These are phyloP conservation scores for Chytridium lagenaria DNA, from an alignment of 371 early-diverging fungal species.

Conservation along the genomic window DNA sequence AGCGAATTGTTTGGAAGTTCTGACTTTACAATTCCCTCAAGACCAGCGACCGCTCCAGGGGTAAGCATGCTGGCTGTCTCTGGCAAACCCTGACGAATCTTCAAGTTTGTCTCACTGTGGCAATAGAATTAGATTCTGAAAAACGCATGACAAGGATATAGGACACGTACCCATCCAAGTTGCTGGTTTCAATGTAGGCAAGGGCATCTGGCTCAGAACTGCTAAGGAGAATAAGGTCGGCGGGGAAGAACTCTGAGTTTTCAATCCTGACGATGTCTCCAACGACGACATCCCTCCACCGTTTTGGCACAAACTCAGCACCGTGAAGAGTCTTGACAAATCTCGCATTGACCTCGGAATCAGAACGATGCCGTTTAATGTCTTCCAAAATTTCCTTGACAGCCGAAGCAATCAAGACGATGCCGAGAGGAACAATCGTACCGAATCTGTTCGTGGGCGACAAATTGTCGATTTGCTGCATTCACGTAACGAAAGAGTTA, in stretches of 20 bases:
- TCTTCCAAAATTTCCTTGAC: constrained; percentile 97
- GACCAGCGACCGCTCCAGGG: constrained; percentile 39
- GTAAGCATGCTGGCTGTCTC: constrained; percentile 48
- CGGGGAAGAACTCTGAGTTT: constrained; percentile 77
- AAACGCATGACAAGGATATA: background rate
- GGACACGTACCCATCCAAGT: constrained; percentile 65
- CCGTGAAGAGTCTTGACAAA: constrained; percentile 60
- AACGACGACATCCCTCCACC: constrained; percentile 70
- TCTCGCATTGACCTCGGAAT: constrained; percentile 70
- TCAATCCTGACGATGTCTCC: constrained; percentile 79
- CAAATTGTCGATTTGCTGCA: constrained; percentile 54
- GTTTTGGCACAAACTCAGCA: constrained; percentile 44
- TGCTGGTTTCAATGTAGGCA: constrained; percentile 78
- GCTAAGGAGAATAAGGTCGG: constrained; percentile 70
- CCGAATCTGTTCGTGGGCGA: constrained; percentile 84
- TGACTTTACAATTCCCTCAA: constrained; percentile 48
- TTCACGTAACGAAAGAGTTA: background rate
- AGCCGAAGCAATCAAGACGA: constrained; percentile 92
- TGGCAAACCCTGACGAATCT: constrained; percentile 62
- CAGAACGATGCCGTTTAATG: constrained; percentile 71
- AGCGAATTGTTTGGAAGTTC: constrained; percentile 58
- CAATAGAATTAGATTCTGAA: background rate
- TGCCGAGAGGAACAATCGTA: constrained; percentile 88
- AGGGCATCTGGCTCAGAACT: constrained; percentile 62
- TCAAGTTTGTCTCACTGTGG: constrained; percentile 75